Evolutionary conservation across 225 moss, liverwort and hornwort genomes (phyloP).

Genomic region (Anthoceros angustus): DNA sequence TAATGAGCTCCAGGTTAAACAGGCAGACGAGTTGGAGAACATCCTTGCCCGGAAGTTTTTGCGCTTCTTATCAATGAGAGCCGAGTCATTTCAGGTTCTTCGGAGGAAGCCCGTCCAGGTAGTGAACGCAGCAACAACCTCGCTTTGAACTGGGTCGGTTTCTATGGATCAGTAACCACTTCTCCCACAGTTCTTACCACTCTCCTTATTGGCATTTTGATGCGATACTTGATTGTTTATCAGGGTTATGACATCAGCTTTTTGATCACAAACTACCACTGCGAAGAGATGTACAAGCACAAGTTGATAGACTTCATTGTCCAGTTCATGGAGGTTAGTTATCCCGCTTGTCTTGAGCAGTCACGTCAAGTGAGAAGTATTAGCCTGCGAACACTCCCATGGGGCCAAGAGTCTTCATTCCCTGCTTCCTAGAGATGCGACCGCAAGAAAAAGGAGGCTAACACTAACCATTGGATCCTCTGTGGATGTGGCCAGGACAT

Average conservation of each 20-base stretch:
- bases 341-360: not conserved
- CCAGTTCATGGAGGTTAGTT: constrained; percentile 84
- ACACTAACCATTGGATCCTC: not conserved
- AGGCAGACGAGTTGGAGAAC: constrained; percentile 95
- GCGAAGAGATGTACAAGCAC: constrained; percentile 97
- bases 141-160: not conserved
- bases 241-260: constrained; percentile 99
- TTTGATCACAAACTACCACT: constrained; percentile 87
- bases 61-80: constrained; percentile 93
- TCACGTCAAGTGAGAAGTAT: too few species aligned
- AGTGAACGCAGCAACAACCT: constrained; percentile 3
- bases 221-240: not conserved
- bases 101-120: constrained; percentile 98
- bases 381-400: too few species aligned
- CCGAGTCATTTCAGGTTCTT: constrained; percentile 94
- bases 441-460: not conserved
- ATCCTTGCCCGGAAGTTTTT: constrained; percentile 85
- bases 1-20: constrained; percentile 57
- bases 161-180: not conserved
- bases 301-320: constrained; percentile 95
- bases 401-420: too few species aligned
- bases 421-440: not conserved
- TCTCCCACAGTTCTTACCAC: not conserved
- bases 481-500: constrained; percentile 54
- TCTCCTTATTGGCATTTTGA: constrained; percentile 3